Percentiles rank a stretch among this genome's conserved stretches.
Evolutionary conservation across 2,329 filamentous ascomycete genomes (phyloP).

Genomic region (Aspergillus intermedius): DNA sequence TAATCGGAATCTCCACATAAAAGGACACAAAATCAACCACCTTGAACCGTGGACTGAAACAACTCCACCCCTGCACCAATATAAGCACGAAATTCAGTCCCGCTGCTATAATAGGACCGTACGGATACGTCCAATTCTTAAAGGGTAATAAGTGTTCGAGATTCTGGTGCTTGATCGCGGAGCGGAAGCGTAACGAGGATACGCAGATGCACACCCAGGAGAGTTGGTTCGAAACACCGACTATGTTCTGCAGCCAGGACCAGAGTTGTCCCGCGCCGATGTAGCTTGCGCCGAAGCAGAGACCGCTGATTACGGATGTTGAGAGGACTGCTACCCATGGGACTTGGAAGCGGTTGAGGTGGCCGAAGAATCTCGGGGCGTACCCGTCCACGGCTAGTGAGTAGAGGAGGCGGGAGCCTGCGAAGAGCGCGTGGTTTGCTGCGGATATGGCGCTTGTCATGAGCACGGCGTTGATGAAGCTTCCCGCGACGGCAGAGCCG

Average conservation of each 20-base stretch:
- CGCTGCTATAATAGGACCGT: slow-evolving; percentile 53
- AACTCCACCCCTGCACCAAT: slow-evolving; percentile 55
- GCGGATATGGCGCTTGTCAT: slow-evolving; percentile 54
- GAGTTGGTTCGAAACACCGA: slow-evolving; percentile 62
- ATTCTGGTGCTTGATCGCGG: slow-evolving; percentile 51
- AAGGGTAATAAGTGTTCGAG: slow-evolving; percentile 58
- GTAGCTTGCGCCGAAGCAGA: slow-evolving; percentile 60
- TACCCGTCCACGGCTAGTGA: slow-evolving; percentile 49
- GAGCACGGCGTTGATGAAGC: slow-evolving; percentile 57
- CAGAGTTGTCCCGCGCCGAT: slow-evolving; percentile 60
- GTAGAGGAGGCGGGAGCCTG: slow-evolving; percentile 53
- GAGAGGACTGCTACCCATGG: slow-evolving; percentile 51
- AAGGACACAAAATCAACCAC: slow-evolving; percentile 57
- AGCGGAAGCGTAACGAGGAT: slow-evolving; percentile 59
- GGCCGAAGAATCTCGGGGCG: slow-evolving; percentile 51
- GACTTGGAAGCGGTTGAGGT: slow-evolving; percentile 45
- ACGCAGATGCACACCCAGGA: slow-evolving; percentile 59
- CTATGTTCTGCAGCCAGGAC: slow-evolving; percentile 62
- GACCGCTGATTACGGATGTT: slow-evolving; percentile 49
- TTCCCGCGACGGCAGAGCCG: slow-evolving; percentile 50
- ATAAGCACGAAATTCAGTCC: slow-evolving; percentile 55
- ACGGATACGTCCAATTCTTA: slow-evolving; percentile 62
- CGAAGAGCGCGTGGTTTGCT: slow-evolving; percentile 55
- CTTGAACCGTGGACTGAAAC: slow-evolving; percentile 54
- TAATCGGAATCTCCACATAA: slow-evolving; percentile 58